These are phyloP conservation scores for Debaryomyces sp. DNA, from an alignment of 1,139 yeast genomes.

Conservation along the genomic window DNA sequence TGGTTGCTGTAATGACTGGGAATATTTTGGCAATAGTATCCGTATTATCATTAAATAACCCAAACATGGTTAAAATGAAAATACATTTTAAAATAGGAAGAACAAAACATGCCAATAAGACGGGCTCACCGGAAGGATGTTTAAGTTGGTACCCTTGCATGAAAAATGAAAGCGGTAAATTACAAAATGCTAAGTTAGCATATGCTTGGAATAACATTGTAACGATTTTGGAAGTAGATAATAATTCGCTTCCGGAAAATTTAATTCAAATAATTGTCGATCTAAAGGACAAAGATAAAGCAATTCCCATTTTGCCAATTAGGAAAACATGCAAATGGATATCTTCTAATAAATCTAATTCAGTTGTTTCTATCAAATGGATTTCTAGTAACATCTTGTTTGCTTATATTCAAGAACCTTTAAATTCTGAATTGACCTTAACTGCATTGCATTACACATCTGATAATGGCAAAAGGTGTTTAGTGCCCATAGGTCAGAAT, in stretches of 20 bases:
- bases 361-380: conserved; percentile 64
- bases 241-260: conserved; percentile 31
- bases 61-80: conserved; percentile 31
- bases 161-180: conserved; percentile 25
- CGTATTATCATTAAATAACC: conserved; percentile 49
- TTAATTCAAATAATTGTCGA: conserved; percentile 33
- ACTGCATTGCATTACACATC: conserved; percentile 7
- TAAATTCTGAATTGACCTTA: not conserved
- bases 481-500: conserved; percentile 7
- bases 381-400: conserved; percentile 51
- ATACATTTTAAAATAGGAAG: conserved; percentile 58
- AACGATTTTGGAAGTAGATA: conserved; percentile 55
- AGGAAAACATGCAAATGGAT: conserved; percentile 50
- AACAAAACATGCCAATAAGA: conserved; percentile 33
- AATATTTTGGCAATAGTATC: conserved; percentile 56
- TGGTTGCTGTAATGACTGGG: conserved; percentile 64
- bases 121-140: conserved; percentile 23
- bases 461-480: not conserved
- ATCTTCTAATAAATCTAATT: conserved; percentile 33
- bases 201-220: conserved; percentile 67
- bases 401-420: conserved; percentile 23
- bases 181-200: conserved; percentile 55
- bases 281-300: conserved; percentile 43
- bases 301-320: conserved; percentile 41
- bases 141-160: conserved; percentile 61